Evolutionary conservation across 495 filamentous ascomycete genomes (phyloP).

Genomic region (Neurospora sp.): DNA sequence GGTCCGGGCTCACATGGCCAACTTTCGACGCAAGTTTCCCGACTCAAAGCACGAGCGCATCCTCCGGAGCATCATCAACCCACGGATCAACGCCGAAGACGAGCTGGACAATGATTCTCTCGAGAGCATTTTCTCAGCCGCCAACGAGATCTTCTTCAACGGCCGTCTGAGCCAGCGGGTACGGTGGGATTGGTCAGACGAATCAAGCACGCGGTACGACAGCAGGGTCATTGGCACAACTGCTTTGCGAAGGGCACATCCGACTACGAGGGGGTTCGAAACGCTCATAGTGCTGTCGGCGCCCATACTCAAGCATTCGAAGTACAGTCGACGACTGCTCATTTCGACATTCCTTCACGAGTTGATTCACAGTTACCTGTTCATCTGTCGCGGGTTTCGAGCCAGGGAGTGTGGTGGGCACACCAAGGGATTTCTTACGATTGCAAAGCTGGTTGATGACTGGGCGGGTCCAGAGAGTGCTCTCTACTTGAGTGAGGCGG

Average conservation of each 20-base stretch:
- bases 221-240: slow-evolving; percentile 44
- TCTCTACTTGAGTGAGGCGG: slow-evolving; percentile 40
- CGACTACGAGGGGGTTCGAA: slow-evolving; percentile 35
- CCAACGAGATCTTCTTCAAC: slow-evolving; percentile 45
- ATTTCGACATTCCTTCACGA: slow-evolving; percentile 50
- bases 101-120: slow-evolving; percentile 40
- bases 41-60: slow-evolving; percentile 42
- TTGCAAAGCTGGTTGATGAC: slow-evolving; percentile 40
- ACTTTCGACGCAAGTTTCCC: slow-evolving; percentile 29
- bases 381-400: slow-evolving; percentile 43
- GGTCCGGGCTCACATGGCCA: slow-evolving; percentile 31
- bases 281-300: slow-evolving; percentile 45
- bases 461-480: slow-evolving; percentile 39
- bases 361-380: slow-evolving; percentile 48
- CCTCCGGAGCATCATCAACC: slow-evolving; percentile 38
- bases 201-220: slow-evolving; percentile 23
- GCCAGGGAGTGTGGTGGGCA: slow-evolving; percentile 41
- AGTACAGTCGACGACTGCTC: slow-evolving; percentile 41
- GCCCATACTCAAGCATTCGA: slow-evolving; percentile 34
- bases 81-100: slow-evolving; percentile 28
- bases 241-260: slow-evolving; percentile 31
- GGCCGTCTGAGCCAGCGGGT: slow-evolving; percentile 39
- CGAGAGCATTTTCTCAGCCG: slow-evolving; percentile 39
- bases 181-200: slow-evolving; percentile 42
- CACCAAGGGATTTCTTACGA: slow-evolving; percentile 39